These are phyloP conservation scores for Chaetomiaceae sp. DNA, from an alignment of 2,329 filamentous ascomycete genomes.

Conservation along the genomic window DNA sequence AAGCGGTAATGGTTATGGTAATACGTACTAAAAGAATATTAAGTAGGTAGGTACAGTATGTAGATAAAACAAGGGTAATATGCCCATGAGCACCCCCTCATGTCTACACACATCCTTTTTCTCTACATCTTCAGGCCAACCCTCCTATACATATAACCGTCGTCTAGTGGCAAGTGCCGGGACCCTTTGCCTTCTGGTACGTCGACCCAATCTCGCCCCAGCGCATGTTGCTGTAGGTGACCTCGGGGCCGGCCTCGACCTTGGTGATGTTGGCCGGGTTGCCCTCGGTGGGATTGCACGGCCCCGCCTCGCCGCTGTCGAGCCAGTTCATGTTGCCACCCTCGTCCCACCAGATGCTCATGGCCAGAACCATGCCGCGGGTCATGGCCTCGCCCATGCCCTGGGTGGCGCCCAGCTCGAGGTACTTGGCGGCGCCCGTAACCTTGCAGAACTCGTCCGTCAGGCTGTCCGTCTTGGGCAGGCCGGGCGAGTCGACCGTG, in stretches of 20 bases:
- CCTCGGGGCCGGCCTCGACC: conserved; percentile 43
- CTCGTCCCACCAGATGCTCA: conserved; percentile 54
- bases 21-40: too few relatives aligned
- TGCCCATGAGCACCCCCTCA: too few relatives aligned
- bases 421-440: conserved; percentile 25
- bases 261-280: conserved; percentile 44
- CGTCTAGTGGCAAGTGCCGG: too few relatives aligned
- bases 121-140: background rate
- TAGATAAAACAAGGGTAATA: too few relatives aligned
- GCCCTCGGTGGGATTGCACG: conserved; percentile 52
- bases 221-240: conserved; percentile 53
- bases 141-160: too few relatives aligned
- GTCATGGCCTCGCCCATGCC: conserved; percentile 36
- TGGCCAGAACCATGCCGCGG: conserved; percentile 49
- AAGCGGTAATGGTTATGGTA: too few relatives aligned
- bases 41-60: too few relatives aligned
- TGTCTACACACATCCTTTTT: background rate
- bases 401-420: conserved; percentile 29
- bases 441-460: conserved; percentile 25
- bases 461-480: conserved; percentile 16
- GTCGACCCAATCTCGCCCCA: conserved; percentile 46
- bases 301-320: conserved; percentile 47
- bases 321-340: conserved; percentile 55
- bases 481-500: conserved; percentile 20
- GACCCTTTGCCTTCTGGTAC: conserved; percentile 31